These are phyloP conservation scores for Ascochyta lentis DNA, from an alignment of 2,329 filamentous ascomycete genomes.

Conservation along the genomic window DNA sequence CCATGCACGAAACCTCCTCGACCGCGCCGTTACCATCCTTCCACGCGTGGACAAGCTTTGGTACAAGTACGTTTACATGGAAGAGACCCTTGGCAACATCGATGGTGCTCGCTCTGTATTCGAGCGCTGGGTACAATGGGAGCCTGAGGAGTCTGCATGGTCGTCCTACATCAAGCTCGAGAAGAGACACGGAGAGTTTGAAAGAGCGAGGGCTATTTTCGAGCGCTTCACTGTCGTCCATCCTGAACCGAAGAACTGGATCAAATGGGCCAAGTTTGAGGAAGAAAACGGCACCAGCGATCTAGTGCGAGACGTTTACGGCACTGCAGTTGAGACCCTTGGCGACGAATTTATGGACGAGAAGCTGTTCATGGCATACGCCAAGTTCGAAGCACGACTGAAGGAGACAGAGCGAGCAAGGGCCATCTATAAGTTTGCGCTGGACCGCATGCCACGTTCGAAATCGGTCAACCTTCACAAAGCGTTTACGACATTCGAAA, in stretches of 20 bases:
- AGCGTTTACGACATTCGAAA: slow-evolving; percentile 96
- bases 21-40: slow-evolving; percentile 90
- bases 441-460: slow-evolving; percentile 88
- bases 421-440: slow-evolving; percentile 95
- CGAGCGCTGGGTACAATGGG: slow-evolving; percentile 98
- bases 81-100: slow-evolving; percentile 95
- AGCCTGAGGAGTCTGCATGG: slow-evolving; percentile 96
- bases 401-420: slow-evolving; percentile 94
- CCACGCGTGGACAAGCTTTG: slow-evolving; percentile 94
- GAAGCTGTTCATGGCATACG: slow-evolving; percentile 92
- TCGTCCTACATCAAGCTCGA: slow-evolving; percentile 95
- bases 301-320: slow-evolving; percentile 89
- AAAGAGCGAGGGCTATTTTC: slow-evolving; percentile 88
- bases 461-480: slow-evolving; percentile 87
- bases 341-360: slow-evolving; percentile 97
- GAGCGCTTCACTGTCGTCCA: slow-evolving; percentile 90
- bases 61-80: slow-evolving; percentile 99
- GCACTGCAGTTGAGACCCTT: slow-evolving; percentile 83
- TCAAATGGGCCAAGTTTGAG: slow-evolving; percentile 98
- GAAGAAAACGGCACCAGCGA: slow-evolving; percentile 94
- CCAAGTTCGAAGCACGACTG: slow-evolving; percentile 90
- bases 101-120: slow-evolving; percentile 92
- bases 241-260: slow-evolving; percentile 94
- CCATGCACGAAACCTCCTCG: slow-evolving; percentile 91
- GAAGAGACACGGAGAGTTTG: slow-evolving; percentile 91